Base-by-base conservation (phyloP, 2,329 filamentous ascomycete genomes). In the Trichoderma lentiforme region DNA sequence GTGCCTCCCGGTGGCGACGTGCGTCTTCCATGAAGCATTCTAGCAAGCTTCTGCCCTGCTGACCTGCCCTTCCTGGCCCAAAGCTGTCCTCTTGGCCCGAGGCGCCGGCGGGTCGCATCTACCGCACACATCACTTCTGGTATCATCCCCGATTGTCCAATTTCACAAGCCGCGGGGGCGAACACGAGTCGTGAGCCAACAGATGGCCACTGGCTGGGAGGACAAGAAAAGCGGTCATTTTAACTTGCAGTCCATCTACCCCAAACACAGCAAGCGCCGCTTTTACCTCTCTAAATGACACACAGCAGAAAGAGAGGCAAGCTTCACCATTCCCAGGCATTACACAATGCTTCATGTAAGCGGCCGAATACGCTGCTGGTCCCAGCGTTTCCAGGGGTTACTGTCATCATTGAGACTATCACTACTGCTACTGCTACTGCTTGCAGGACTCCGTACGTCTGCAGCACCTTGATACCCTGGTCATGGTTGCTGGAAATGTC, bases 21-120 rank as follows among this genome's bases (percentile, higher is more conserved):
- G 47, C 56, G 71, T 60, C 71, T 72, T 72, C 71, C 58, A 72
- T 65, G 65, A 60, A 70, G 71, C 47, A 51, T 72, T 72, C 71
- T 69, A 72, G 47, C 57, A 70, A 70, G 66, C 71, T 72, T 72
- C 71, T 70, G 58, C 60, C 71, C 66, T 70, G 71, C 58, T 70
- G 66, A 72, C 71, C 71, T 72, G 58, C 71, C 65, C 51, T 56
- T 72, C 51, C 39, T 34, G 66, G 39, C 58, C 56, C 66, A 43
- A 51, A 58, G 28, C 43, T 53, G 63, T 58, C 28, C 39, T 61
- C 70, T 69, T 72, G 64, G 70, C 70, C 70, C 70, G 70, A 69
- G 24, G 64, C 70, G 53, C 34, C 30, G 56, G 63, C 58, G 64
- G 64, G 70, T 69, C 64, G 62, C 56, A 53, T 61, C 51, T 60